phyloP scores from a whole-genome alignment of 148 eudicot species.

The Rhododendron griersonianum region DNA sequence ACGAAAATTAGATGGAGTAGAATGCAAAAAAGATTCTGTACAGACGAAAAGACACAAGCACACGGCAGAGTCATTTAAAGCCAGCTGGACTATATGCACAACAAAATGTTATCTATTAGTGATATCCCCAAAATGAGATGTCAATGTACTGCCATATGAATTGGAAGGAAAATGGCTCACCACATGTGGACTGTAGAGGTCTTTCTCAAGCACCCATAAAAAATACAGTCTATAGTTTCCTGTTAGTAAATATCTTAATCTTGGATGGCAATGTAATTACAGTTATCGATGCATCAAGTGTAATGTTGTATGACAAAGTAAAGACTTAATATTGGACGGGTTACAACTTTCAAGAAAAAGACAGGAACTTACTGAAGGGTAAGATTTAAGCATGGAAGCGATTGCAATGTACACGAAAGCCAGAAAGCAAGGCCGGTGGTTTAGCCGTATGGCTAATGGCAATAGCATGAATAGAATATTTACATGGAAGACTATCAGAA shows the following conservation, averaged over 20 bases:
- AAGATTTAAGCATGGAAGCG: slow-evolving; percentile 88
- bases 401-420: slow-evolving; percentile 84
- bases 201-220: not conserved
- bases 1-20: not conserved
- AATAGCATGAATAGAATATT: slow-evolving; percentile 90
- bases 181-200: not conserved
- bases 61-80: not conserved
- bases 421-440: slow-evolving; percentile 88
- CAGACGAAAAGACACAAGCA: not conserved
- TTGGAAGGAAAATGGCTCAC: not conserved
- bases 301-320: not conserved
- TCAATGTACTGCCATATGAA: not conserved
- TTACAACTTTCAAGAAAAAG: not conserved
- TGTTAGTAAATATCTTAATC: not conserved
- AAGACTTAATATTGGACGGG: not conserved
- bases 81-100: not conserved
- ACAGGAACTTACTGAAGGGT: slow-evolving; percentile 77
- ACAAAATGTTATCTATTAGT: not conserved
- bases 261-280: not conserved
- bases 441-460: slow-evolving; percentile 87
- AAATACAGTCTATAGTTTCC: not conserved
- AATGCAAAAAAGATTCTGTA: not conserved
- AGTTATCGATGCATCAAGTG: not conserved
- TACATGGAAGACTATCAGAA: slow-evolving; percentile 79
- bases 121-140: not conserved